These are phyloP conservation scores for Scytalidium sp. DNA, from an alignment of 2,329 filamentous ascomycete species.

Conservation along the genomic window DNA sequence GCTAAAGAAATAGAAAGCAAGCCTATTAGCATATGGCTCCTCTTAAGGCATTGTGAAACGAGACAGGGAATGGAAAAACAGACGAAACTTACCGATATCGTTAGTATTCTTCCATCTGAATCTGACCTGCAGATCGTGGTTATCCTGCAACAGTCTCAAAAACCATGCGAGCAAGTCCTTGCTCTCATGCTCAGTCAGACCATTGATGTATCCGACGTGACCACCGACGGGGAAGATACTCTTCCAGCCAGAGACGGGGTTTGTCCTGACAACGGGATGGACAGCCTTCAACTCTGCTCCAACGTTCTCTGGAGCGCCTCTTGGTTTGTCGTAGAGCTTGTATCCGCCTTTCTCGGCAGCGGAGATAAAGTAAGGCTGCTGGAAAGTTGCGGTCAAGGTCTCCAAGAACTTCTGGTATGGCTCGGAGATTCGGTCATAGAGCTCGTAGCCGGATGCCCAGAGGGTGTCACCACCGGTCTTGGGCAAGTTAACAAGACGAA, in stretches of 20 bases:
- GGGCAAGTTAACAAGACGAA: constrained; percentile 9
- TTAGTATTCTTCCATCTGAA: constrained; percentile 31
- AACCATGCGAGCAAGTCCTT: constrained; percentile 50
- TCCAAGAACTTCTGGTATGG: constrained; percentile 58
- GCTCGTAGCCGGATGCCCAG: constrained; percentile 65
- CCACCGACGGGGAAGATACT: constrained; percentile 49
- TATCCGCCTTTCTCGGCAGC: constrained; percentile 42
- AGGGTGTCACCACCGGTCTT: constrained; percentile 44
- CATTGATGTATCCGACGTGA: constrained; percentile 49
- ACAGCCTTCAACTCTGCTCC: constrained; percentile 44
- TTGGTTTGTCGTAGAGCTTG: constrained; percentile 39
- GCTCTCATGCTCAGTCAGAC: constrained; percentile 45
- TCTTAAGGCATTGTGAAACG: neutral
- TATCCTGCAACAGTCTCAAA: constrained; percentile 45
- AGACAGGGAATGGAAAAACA: neutral
- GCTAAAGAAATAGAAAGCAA: constrained; percentile 21
- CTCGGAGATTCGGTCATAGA: constrained; percentile 60
- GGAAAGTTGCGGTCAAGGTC: constrained; percentile 52
- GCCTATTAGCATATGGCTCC: neutral
- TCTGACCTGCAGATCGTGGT: constrained; percentile 54
- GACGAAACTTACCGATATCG: constrained; percentile 21
- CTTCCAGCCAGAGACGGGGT: constrained; percentile 57
- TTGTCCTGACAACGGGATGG: constrained; percentile 53
- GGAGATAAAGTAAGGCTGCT: constrained; percentile 46
- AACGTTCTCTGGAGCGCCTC: constrained; percentile 49